Conservation (phyloP, 2,329 filamentous ascomycete species). For the Colletotrichum magnum region DNA sequence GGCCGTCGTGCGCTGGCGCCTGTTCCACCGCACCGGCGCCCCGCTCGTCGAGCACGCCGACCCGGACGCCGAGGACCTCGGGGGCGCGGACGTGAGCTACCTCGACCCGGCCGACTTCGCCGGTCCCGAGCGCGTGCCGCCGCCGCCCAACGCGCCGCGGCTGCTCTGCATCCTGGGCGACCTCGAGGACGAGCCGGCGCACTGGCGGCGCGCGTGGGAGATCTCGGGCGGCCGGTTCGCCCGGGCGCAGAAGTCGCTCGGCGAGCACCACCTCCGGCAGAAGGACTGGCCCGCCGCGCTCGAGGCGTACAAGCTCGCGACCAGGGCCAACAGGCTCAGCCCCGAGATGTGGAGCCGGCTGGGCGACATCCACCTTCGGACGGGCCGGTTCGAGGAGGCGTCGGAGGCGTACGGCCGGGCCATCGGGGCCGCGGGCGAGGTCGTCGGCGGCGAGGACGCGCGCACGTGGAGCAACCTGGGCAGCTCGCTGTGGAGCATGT, state of each 20-base stretch:
- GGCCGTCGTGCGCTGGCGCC: slow-evolving; percentile 80
- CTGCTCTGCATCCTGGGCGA: slow-evolving; percentile 96
- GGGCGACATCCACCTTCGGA: slow-evolving; percentile 87
- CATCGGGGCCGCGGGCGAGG: slow-evolving; percentile 73
- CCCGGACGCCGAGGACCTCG: slow-evolving; percentile 60
- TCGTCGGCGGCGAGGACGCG: slow-evolving; percentile 87
- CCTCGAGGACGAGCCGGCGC: slow-evolving; percentile 78
- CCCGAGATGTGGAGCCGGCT: slow-evolving; percentile 90
- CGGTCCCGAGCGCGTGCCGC: slow-evolving; percentile 77
- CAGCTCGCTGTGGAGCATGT: slow-evolving; percentile 82
- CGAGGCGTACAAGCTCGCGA: slow-evolving; percentile 83
- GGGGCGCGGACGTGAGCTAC: slow-evolving; percentile 63
- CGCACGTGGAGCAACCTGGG: slow-evolving; percentile 97
- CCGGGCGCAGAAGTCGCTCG: slow-evolving; percentile 88
- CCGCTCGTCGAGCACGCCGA: slow-evolving; percentile 47
- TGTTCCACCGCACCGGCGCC: slow-evolving; percentile 76
- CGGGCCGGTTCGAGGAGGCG: slow-evolving; percentile 82
- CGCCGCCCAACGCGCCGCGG: slow-evolving; percentile 86
- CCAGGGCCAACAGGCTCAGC: slow-evolving; percentile 85
- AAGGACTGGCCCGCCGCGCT: slow-evolving; percentile 79
- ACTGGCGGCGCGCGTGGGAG: slow-evolving; percentile 91
- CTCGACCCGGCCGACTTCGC: slow-evolving; percentile 68
- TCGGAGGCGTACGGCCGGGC: slow-evolving; percentile 86
- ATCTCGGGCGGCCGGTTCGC: slow-evolving; percentile 86
- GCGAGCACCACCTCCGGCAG: slow-evolving; percentile 79